Evolutionary conservation across 2,329 filamentous ascomycete species (phyloP).

Genomic region (Aspergillus amoenus): DNA sequence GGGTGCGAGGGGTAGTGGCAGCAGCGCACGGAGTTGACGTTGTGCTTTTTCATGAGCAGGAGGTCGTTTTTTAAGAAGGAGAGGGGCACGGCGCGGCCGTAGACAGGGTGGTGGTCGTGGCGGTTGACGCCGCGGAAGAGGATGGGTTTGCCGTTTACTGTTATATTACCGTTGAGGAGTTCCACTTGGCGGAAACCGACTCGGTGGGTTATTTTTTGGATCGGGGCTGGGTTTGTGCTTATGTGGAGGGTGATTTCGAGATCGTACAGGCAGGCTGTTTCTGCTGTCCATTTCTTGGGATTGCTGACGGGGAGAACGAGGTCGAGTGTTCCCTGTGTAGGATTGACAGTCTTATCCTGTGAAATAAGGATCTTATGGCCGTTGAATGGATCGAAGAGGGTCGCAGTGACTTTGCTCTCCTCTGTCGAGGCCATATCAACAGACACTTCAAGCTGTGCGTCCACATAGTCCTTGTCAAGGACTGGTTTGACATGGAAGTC

Average conservation of each 20-base stretch:
- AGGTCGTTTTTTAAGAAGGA: slow-evolving; percentile 64
- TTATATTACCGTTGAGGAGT: slow-evolving; percentile 50
- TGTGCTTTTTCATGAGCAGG: slow-evolving; percentile 67
- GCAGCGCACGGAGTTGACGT: slow-evolving; percentile 68
- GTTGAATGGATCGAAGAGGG: slow-evolving; percentile 6
- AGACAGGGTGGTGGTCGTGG: slow-evolving; percentile 67
- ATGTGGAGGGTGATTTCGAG: slow-evolving; percentile 32
- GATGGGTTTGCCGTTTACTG: slow-evolving; percentile 62
- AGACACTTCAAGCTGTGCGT: slow-evolving; percentile 52
- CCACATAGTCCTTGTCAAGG: slow-evolving; percentile 53
- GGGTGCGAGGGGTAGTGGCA: slow-evolving; percentile 62
- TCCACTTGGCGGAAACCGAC: slow-evolving; percentile 66
- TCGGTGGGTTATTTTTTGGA: slow-evolving; percentile 48
- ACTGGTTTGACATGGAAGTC: slow-evolving; percentile 58
- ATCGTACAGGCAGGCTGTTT: slow-evolving; percentile 61
- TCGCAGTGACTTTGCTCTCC: neutral
- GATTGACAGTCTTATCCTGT: neutral
- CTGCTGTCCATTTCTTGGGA: slow-evolving; percentile 67
- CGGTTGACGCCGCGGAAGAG: slow-evolving; percentile 65
- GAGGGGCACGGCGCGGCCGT: slow-evolving; percentile 62
- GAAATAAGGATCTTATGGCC: slow-evolving; percentile 14
- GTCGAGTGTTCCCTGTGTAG: slow-evolving; percentile 23
- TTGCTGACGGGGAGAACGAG: slow-evolving; percentile 45
- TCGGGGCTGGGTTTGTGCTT: neutral
- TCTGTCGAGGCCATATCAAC: slow-evolving; percentile 43